A percentile compares a stretch with the other conserved stretches of the same genome.
These are phyloP conservation scores for Sphaerobolus stellatus DNA, from an alignment of 1,284 basidiomycete genomes.

Conservation along the genomic window DNA sequence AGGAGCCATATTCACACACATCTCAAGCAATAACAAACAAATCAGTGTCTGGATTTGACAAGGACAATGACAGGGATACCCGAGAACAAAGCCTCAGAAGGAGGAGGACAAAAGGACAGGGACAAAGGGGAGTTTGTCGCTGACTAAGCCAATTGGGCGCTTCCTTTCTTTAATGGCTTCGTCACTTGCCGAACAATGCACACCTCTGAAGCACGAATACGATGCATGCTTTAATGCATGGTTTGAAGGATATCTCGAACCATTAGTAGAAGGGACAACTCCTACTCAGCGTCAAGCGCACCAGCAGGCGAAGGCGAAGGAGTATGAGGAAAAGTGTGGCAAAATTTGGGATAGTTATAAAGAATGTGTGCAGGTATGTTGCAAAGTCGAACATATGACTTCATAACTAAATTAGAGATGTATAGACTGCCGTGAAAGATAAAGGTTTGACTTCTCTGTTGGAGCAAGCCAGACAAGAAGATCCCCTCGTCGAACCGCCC, in stretches of 20 bases:
- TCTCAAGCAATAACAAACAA: too few relatives aligned
- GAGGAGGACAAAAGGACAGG: not conserved
- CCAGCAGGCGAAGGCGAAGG: constrained; percentile 65
- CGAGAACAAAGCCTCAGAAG: too few relatives aligned
- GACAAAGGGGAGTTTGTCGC: not conserved
- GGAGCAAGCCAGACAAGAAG: constrained; percentile 77
- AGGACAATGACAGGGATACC: too few relatives aligned
- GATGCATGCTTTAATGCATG: constrained; percentile 95
- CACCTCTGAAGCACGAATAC: constrained; percentile 85
- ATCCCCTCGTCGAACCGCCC: constrained; percentile 64
- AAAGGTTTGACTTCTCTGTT: constrained; percentile 77
- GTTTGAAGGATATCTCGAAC: constrained; percentile 94
- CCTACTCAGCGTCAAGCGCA: constrained; percentile 43
- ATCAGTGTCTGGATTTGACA: too few relatives aligned
- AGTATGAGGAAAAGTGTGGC: constrained; percentile 83
- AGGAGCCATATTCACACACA: too few relatives aligned
- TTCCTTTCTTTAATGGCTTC: constrained; percentile 74
- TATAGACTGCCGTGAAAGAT: constrained; percentile 77
- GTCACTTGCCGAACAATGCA: constrained; percentile 79
- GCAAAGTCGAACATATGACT: not conserved
- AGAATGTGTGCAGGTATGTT: constrained; percentile 69
- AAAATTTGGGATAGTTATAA: constrained; percentile 78
- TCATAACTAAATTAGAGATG: constrained; percentile 3
- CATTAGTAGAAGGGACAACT: constrained; percentile 49
- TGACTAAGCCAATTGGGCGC: not conserved